These are phyloP conservation scores for Thelephora aurantiotincta DNA, from an alignment of 768 basidiomycete species.

Conservation along the genomic window DNA sequence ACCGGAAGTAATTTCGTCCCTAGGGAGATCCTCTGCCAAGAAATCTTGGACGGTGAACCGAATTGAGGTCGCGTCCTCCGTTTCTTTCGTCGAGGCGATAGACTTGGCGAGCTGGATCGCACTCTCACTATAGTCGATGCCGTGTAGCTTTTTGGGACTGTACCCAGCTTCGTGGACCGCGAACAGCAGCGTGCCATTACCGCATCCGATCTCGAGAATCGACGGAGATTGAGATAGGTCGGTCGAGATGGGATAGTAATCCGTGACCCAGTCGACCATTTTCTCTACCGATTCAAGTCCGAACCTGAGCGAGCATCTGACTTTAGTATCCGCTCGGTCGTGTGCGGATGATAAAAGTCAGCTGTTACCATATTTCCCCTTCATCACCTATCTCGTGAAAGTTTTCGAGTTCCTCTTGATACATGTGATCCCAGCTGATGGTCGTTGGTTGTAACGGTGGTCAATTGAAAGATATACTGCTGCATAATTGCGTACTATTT, in stretches of 20 bases:
- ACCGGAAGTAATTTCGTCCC: slow-evolving; percentile 8
- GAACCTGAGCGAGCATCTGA: slow-evolving; percentile 39
- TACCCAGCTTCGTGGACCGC: slow-evolving; percentile 60
- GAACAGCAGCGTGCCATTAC: slow-evolving; percentile 68
- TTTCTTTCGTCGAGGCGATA: slow-evolving; percentile 32
- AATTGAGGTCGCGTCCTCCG: slow-evolving; percentile 17
- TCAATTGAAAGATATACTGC: neutral
- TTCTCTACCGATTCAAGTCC: slow-evolving; percentile 62
- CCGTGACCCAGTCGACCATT: slow-evolving; percentile 62
- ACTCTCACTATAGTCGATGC: slow-evolving; percentile 67
- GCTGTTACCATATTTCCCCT: slow-evolving; percentile 67
- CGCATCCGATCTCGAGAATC: slow-evolving; percentile 67
- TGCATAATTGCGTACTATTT: slow-evolving; percentile 40
- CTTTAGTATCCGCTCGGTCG: neutral
- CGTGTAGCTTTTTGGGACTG: slow-evolving; percentile 31
- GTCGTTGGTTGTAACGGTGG: neutral
- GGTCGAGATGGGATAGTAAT: slow-evolving; percentile 34
- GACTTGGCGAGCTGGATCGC: slow-evolving; percentile 50
- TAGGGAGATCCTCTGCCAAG: slow-evolving; percentile 28
- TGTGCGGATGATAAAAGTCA: neutral
- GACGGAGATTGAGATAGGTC: slow-evolving; percentile 20
- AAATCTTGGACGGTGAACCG: slow-evolving; percentile 54
- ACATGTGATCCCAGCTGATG: slow-evolving; percentile 68
- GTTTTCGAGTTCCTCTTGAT: slow-evolving; percentile 53
- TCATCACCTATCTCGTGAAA: slow-evolving; percentile 72